These are phyloP conservation scores for Ichthyophthirius multifiliis DNA, from an alignment of 169 alveolate species.

Conservation along the genomic window DNA sequence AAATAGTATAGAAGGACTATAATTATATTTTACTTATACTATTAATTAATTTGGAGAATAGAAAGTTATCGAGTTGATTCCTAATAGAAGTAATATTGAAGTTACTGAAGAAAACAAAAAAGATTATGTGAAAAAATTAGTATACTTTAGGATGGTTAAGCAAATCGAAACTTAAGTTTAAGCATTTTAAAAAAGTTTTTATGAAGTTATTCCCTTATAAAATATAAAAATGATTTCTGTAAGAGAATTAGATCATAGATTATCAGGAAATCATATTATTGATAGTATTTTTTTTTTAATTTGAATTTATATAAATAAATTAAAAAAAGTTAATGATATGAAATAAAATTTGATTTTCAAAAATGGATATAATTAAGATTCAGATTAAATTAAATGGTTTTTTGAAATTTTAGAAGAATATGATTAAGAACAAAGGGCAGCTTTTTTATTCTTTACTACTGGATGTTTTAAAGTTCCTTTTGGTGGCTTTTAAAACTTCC, in stretches of 20 bases:
- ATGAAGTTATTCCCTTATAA: conserved; percentile 69
- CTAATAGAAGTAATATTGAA: conserved; percentile 61
- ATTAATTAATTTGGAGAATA: conserved; percentile 61
- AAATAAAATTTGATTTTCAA: conserved; percentile 54
- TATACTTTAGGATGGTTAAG: conserved; percentile 58
- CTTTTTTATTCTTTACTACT: conserved; percentile 73
- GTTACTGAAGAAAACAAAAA: conserved; percentile 72
- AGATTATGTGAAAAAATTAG: conserved; percentile 53
- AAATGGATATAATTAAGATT: conserved; percentile 55
- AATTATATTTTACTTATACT: conserved; percentile 43
- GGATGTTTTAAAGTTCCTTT: conserved; percentile 78
- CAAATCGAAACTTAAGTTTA: conserved; percentile 52
- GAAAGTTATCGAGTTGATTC: conserved; percentile 57
- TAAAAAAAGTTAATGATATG: conserved; percentile 53
- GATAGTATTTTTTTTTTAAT: conserved; percentile 48
- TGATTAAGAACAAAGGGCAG: conserved; percentile 66
- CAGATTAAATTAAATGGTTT: conserved; percentile 51
- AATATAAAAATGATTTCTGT: conserved; percentile 52
- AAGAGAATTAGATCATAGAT: conserved; percentile 65
- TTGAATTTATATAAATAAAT: background rate
- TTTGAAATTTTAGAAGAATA: conserved; percentile 70
- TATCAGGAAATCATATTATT: conserved; percentile 75
- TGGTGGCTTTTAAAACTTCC: conserved; percentile 57
- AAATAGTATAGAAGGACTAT: conserved; percentile 50
- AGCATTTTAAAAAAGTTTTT: conserved; percentile 71